phyloP scores from a whole-genome alignment of 2,329 filamentous ascomycete species.

The Fusarium falciforme region DNA sequence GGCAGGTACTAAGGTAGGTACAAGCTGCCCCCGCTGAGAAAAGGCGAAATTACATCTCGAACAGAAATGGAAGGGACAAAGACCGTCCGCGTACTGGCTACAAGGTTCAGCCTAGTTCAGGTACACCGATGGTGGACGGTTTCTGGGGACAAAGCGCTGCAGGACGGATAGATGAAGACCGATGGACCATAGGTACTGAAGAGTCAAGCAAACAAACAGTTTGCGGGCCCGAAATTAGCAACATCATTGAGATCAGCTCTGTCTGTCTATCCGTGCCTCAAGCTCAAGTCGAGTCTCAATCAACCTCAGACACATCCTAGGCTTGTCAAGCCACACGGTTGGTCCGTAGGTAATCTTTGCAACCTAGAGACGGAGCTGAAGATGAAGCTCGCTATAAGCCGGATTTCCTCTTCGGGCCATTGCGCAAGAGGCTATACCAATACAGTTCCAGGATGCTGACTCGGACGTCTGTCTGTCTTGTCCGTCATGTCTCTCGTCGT shows the following conservation, averaged over 20 bases:
- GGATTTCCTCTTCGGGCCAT: constrained; percentile 20
- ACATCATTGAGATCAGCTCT: neutral
- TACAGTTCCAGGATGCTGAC: constrained; percentile 23
- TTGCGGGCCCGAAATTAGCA: neutral
- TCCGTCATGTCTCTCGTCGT: neutral
- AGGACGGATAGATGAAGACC: neutral
- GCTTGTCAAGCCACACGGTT: neutral
- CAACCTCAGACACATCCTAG: neutral
- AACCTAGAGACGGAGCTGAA: neutral
- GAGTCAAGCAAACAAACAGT: neutral
- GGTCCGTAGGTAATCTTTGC: neutral
- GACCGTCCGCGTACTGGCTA: constrained; percentile 10
- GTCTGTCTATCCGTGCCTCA: neutral
- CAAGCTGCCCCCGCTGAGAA: constrained; percentile 12
- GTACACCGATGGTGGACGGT: constrained; percentile 5
- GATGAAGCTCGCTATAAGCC: neutral
- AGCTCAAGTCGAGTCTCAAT: neutral
- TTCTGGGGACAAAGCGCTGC: constrained; percentile 22
- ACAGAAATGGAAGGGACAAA: constrained; percentile 35
- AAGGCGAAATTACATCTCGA: constrained; percentile 41
- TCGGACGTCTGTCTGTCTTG: constrained; percentile 1
- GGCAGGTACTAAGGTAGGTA: constrained; percentile 39
- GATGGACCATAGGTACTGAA: neutral
- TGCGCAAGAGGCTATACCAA: constrained; percentile 19
- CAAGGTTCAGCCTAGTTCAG: constrained; percentile 22